Base-by-base conservation (phyloP, 352 stramenopile species). In the Globisporangium sylvaticum region DNA sequence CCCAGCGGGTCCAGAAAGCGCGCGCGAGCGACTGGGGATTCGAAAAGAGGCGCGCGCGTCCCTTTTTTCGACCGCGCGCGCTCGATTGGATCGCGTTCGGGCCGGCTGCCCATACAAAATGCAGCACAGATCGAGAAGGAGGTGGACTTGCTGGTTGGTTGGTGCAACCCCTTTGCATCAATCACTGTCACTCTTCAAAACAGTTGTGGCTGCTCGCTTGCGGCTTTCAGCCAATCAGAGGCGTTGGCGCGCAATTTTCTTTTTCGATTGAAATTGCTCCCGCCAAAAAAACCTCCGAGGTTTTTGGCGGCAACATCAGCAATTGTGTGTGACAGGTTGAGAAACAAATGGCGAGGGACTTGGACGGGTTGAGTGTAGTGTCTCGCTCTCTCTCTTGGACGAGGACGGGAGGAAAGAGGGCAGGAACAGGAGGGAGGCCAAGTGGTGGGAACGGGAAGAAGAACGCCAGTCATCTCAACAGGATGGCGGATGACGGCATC, bases 201-300 rank as follows among this genome's bases (percentile, higher is more conserved):
- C 42, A 50, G 18, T 55, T 55, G 48, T 29, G 20, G 31, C 10
- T 48, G 25, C 52, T 32, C 25, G 10, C 52, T 60, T 29, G 29
- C 29, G n/a, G 46, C 39, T 27, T 52, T 64, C 31, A 58, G 15
- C 70, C 70, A 75, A 70, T 73, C 62, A 73, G 12, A 34, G 20
- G 10, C 29, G 48, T 70, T 75, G 58, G 69, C 69, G 71, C 71
- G 55, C 42, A 62, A 68, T 62, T 62, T 64, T 22, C 27, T 65
- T 24, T 50, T 50, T 50, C 39, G 6, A n/a, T 48, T 60, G 1
- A 15, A 42, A 58, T 27, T 27, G 32, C 29, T 46, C 31, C 32
- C 56, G n/a, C 31, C 29, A 29, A 52, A 56, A 60, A 64, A 64
- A 64, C 58, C 58, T 64, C 58, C 1, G 25, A 54, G 34, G 34